Evolutionary conservation across 768 basidiomycete genomes (phyloP), one percentile per base, ranked within the genome.

Genomic region (Amanita pallidorosea): DNA sequence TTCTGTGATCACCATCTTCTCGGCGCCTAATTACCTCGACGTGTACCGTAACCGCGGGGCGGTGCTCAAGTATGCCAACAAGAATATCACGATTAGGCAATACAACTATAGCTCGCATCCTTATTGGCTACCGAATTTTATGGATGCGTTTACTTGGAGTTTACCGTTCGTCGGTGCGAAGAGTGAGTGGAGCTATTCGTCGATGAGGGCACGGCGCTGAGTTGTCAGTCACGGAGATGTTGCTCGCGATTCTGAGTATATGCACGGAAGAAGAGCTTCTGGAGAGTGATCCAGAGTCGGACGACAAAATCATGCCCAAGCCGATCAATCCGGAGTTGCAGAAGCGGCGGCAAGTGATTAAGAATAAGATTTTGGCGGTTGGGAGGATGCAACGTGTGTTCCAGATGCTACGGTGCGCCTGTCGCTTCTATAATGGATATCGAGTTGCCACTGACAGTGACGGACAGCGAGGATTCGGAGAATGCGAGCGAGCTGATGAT

Each of bases 141-240:
- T 94, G 80, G 90, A 98, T 61, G 93, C 91, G 27, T 98, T 98
- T 63, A 95, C 93, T 9, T 98, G 94, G 95, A 90, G 87, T 74
- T 64, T 98, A 51, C 95, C 95, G 0, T 98, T 98, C 63, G 93
- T 98, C 4, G 94, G 93, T 47, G 83, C 90, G 56, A 98, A 98
- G 71, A 96, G 94, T 94, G 54, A 49, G 88, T 70, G 20, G 4
- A 34, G 17, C 2, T 9, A 38, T 47, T n/a, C 18, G 11, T 1
- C 63, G 33, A 67, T 15, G 46, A 36, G 50, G 9, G 46, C 44
- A 3, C 17, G 44, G 5, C 22, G 40, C 40, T 34, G 12, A 37
- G 33, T 46, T 31, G 27, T 12, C 54, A 97, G 95, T 99, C 61
- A 88, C 93, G 49, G 95, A 99, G 63, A 98, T 98, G 95, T 71